Evolutionary conservation across 768 basidiomycete genomes (phyloP).

Genomic region (Artomyces pyxidatus): DNA sequence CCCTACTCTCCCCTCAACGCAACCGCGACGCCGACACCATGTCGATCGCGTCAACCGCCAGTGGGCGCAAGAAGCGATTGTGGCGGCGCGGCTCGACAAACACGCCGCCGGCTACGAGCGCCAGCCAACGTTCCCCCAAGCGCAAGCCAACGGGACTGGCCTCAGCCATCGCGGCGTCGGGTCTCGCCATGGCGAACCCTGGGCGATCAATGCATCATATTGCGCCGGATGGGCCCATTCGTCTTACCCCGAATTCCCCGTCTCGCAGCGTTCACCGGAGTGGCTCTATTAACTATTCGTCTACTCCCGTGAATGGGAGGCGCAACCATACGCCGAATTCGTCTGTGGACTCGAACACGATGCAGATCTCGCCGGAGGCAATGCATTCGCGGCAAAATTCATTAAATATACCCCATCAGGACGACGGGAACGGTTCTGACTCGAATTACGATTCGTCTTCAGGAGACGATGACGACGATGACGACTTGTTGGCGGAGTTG

Average conservation of each 20-base stretch:
- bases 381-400: constrained; percentile 20
- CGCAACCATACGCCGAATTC: constrained; percentile 7
- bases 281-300: neutral
- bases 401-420: constrained; percentile 15
- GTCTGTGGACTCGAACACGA: constrained; percentile 12
- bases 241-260: constrained; percentile 4
- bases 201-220: constrained; percentile 37
- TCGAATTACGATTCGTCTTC: constrained; percentile 10
- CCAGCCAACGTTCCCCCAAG: constrained; percentile 18
- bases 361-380: constrained; percentile 8
- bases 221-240: constrained; percentile 14
- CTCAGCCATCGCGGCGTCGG: constrained; percentile 56
- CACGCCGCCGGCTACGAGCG: constrained; percentile 23
- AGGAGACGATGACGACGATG: constrained; percentile 20
- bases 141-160: constrained; percentile 52
- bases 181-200: constrained; percentile 57
- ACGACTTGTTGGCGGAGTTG: constrained; percentile 24
- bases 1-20: constrained; percentile 9
- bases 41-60: constrained; percentile 15
- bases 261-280: neutral
- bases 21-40: constrained; percentile 15
- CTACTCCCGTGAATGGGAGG: constrained; percentile 8
- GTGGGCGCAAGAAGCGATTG: constrained; percentile 9
- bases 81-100: constrained; percentile 10
- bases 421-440: constrained; percentile 17